Base-by-base conservation (phyloP, 164 flowering plant species). In the Taxillus chinensis region DNA sequence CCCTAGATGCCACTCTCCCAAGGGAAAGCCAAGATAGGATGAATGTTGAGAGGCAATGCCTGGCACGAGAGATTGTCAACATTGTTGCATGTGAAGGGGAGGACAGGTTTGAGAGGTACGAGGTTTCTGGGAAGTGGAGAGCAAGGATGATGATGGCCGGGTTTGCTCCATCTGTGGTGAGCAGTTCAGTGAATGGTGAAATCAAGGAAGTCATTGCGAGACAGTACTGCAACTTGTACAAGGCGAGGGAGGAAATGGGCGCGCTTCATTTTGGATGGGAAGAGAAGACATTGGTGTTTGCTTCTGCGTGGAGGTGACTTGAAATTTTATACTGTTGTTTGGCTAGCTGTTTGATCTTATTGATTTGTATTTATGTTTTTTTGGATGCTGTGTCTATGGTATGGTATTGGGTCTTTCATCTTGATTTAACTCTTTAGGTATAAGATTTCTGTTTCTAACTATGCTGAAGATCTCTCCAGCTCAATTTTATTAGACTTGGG, bases 141-240 rank as follows among this genome's bases (percentile, higher is more conserved):
- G 92, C 96, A 12, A 81, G 99, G 71, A 93, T 93, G 99, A 78
- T 57, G 57, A 93, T 93, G 99, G 97, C 99, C 2, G 99, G 96
- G 27, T 90, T 93, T 64, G 67, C 49, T 1, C 45, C 96, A 3
- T 74, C 73, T 61, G 81, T 89, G 8, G 66, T 90, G 76, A 79
- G 92, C 62, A 8, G 54, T 0, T 65, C 65, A n/a, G 92, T 87
- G 45, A 75, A 64, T 37, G 76, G 68, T 15, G 62, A 70, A 37
- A 86, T 88, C 12, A 61, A 56, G 62, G 60, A 73, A 7, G 80
- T 86, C n/a, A 80, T 83, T 14, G 51, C 13, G 43, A 74, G 67
- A 70, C 66, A 79, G 70, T 93, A 93, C 41, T 85, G 86, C 48
- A 80, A 86, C 61, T 76, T 79, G 76, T 93, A 78, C 73, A 82